Conservation (phyloP, 2,329 filamentous ascomycete genomes). For the Erysiphe pisi region DNA sequence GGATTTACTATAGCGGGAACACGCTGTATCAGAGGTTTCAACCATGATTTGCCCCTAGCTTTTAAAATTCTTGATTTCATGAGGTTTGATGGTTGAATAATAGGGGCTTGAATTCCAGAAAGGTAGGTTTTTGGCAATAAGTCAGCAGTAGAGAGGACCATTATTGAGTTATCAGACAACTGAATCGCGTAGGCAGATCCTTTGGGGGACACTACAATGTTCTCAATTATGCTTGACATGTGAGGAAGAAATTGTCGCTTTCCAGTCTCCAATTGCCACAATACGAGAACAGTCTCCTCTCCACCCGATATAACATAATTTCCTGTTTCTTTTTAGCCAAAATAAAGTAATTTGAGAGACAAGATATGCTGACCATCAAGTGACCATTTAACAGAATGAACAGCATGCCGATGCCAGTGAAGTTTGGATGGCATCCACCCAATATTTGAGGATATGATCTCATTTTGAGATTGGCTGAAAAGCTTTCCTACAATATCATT, state of each 20-base stretch:
- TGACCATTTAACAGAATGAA: constrained; percentile 83
- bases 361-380: constrained; percentile 56
- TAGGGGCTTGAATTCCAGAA: constrained; percentile 63
- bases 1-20: constrained; percentile 56
- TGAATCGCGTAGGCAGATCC: constrained; percentile 76
- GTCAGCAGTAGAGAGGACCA: constrained; percentile 83
- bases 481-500: constrained; percentile 58
- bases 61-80: constrained; percentile 47
- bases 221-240: constrained; percentile 73
- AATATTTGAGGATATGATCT: constrained; percentile 32
- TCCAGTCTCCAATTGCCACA: constrained; percentile 88
- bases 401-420: constrained; percentile 84
- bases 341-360: neutral
- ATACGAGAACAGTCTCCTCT: constrained; percentile 72
- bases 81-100: constrained; percentile 43
- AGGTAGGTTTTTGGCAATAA: constrained; percentile 75
- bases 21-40: constrained; percentile 34
- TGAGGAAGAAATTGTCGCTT: constrained; percentile 80
- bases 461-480: constrained; percentile 39
- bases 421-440: constrained; percentile 50
- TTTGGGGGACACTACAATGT: constrained; percentile 65
- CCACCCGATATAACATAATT: constrained; percentile 94
- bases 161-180: constrained; percentile 82
- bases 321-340: constrained; percentile 45
- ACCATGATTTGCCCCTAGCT: constrained; percentile 36